phyloP scores from a whole-genome alignment of 805 yeast species.

The Grigorovia jiainica region DNA sequence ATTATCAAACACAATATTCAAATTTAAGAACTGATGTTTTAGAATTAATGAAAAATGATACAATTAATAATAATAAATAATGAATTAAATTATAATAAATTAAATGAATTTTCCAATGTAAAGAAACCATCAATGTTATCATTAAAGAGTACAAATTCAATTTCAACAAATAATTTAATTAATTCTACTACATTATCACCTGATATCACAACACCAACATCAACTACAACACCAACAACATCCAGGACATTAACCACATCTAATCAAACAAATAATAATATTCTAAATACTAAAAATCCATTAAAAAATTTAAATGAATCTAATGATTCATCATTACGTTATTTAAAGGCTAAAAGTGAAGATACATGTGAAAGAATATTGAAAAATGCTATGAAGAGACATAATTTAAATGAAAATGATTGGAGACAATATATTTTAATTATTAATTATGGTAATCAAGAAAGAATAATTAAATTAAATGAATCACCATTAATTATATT shows the following conservation, averaged over 20 bases:
- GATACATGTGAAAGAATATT: conserved; percentile 85
- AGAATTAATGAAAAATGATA: conserved; percentile 19
- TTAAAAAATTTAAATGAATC: too few species aligned
- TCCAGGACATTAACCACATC: too few species aligned
- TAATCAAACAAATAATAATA: too few species aligned
- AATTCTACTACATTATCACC: too few species aligned
- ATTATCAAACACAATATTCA: conserved; percentile 25
- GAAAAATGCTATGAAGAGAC: conserved; percentile 81
- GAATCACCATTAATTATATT: conserved; percentile 85
- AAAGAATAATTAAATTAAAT: conserved; percentile 68
- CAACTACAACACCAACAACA: too few species aligned
- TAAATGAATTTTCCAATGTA: too few species aligned
- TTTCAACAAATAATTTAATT: too few species aligned
- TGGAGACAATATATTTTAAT: conserved; percentile 86
- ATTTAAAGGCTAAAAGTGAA: conserved; percentile 74
- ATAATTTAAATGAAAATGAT: conserved; percentile 65
- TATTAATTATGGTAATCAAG: conserved; percentile 85
- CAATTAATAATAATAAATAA: not conserved
- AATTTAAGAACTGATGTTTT: conserved; percentile 23
- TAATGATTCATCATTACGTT: conserved; percentile 77
- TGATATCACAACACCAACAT: too few species aligned
- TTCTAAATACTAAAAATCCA: too few species aligned
- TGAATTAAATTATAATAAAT: too few species aligned
- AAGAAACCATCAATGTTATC: too few species aligned
- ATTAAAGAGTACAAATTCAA: too few species aligned